Conservation (phyloP, 2,329 filamentous ascomycete genomes). For the Ceratocystis albifundus region DNA sequence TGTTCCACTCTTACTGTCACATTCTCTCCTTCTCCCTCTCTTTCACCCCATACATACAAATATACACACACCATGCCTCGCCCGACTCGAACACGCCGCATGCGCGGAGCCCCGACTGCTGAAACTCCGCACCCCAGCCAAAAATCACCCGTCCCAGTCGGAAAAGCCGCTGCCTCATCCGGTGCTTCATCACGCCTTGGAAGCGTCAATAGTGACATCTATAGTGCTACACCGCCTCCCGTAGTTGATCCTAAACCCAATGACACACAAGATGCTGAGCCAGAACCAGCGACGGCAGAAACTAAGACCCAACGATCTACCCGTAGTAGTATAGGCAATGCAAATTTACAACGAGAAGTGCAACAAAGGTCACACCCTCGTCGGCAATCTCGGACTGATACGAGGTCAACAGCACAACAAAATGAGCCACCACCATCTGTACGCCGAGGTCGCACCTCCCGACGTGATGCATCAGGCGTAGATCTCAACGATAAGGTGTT, state of each 20-base stretch:
- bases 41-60: too few relatives aligned
- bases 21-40: background rate
- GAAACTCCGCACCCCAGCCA: slow-evolving; percentile 14
- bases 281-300: background rate
- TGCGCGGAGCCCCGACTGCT: slow-evolving; percentile 19
- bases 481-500: slow-evolving; percentile 41
- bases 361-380: background rate
- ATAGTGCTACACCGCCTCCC: slow-evolving; percentile 21
- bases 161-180: slow-evolving; percentile 4
- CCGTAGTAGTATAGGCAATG: background rate
- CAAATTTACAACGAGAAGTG: background rate
- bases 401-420: background rate
- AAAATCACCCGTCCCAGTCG: background rate
- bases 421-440: slow-evolving; percentile 3
- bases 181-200: slow-evolving; percentile 26
- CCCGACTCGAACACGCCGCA: slow-evolving; percentile 23
- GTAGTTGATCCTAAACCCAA: background rate
- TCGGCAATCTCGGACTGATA: background rate
- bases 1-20: background rate
- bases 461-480: slow-evolving; percentile 37
- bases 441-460: slow-evolving; percentile 20
- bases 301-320: background rate
- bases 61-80: slow-evolving; percentile 22
- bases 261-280: slow-evolving; percentile 19
- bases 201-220: slow-evolving; percentile 21